Conservation (phyloP, 768 basidiomycete genomes). For the Boletus edulis region DNA sequence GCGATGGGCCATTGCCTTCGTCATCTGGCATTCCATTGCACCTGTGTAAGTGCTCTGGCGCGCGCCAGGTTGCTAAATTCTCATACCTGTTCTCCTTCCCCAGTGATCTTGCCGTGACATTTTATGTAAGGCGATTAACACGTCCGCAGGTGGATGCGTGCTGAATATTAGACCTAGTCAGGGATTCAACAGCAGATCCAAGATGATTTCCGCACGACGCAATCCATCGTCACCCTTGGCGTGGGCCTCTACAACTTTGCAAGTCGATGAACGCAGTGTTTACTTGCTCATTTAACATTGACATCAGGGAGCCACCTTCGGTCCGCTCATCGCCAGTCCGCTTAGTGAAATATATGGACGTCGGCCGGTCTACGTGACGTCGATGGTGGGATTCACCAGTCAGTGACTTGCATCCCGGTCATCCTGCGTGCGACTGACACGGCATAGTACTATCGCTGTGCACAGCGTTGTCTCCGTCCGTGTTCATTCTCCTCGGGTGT, state of each 20-base stretch:
- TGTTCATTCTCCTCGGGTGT: slow-evolving; percentile 15
- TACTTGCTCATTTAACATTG: background rate
- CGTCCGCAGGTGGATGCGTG: background rate
- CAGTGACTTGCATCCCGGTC: background rate
- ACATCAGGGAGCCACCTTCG: slow-evolving; percentile 23
- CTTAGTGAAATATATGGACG: slow-evolving; percentile 27
- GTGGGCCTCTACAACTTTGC: slow-evolving; percentile 28
- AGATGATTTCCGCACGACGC: slow-evolving; percentile 17
- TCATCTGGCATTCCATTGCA: slow-evolving; percentile 30
- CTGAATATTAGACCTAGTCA: slow-evolving; percentile 18
- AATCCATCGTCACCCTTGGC: slow-evolving; percentile 24
- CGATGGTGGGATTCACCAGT: slow-evolving; percentile 23
- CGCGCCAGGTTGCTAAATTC: background rate
- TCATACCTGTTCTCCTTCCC: background rate
- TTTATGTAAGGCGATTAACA: slow-evolving; percentile 20
- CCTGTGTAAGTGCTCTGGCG: slow-evolving; percentile 22
- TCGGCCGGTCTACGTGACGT: slow-evolving; percentile 19
- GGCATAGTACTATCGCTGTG: slow-evolving; percentile 22
- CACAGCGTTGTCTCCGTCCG: slow-evolving; percentile 22
- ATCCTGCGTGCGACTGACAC: slow-evolving; percentile 4
- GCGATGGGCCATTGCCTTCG: slow-evolving; percentile 27
- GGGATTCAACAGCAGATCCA: slow-evolving; percentile 29
- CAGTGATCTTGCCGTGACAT: slow-evolving; percentile 26
- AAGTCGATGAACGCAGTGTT: background rate
- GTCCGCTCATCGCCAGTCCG: slow-evolving; percentile 25